These are phyloP conservation scores for Ceratobasidium sp. DNA, from an alignment of 1,284 basidiomycete genomes.

Conservation along the genomic window DNA sequence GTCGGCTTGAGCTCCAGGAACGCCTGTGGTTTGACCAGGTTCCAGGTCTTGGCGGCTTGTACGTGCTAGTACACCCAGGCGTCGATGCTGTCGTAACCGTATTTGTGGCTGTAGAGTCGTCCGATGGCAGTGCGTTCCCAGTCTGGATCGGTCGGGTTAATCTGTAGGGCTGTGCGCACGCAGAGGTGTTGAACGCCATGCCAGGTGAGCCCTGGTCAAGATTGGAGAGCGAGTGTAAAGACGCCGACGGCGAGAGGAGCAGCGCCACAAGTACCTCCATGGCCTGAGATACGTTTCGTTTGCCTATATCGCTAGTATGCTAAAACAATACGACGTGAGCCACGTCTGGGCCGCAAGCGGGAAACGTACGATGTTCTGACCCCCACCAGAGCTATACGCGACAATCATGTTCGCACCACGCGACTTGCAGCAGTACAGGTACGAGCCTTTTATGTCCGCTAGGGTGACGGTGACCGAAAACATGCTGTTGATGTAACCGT, in stretches of 20 bases:
- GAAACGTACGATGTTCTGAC: conserved; percentile 86
- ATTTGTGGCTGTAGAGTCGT: conserved; percentile 94
- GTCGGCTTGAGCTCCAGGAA: conserved; percentile 86
- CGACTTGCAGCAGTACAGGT: conserved; percentile 97
- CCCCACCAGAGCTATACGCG: conserved; percentile 96
- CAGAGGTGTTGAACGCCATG: conserved; percentile 95
- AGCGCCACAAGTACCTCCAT: conserved; percentile 98
- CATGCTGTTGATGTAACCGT: conserved; percentile 98
- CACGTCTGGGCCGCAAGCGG: not conserved
- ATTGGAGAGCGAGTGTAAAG: conserved; percentile 88
- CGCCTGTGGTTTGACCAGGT: conserved; percentile 93
- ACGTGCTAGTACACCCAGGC: conserved; percentile 89
- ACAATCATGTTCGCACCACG: conserved; percentile 98
- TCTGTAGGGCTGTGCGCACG: conserved; percentile 80
- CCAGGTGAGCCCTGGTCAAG: conserved; percentile 94
- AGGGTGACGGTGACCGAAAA: conserved; percentile 97
- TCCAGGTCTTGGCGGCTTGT: conserved; percentile 85
- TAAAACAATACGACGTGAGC: conserved; percentile 57
- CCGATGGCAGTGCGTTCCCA: conserved; percentile 91
- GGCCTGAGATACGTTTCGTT: conserved; percentile 85
- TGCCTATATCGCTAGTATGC: conserved; percentile 95
- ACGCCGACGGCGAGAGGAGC: conserved; percentile 96
- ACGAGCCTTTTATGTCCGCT: conserved; percentile 91
- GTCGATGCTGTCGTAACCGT: conserved; percentile 93
- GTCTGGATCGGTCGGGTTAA: conserved; percentile 93